Evolutionary conservation across 2,329 filamentous ascomycete species (phyloP).

Genomic region (Ophiostoma perfectum): DNA sequence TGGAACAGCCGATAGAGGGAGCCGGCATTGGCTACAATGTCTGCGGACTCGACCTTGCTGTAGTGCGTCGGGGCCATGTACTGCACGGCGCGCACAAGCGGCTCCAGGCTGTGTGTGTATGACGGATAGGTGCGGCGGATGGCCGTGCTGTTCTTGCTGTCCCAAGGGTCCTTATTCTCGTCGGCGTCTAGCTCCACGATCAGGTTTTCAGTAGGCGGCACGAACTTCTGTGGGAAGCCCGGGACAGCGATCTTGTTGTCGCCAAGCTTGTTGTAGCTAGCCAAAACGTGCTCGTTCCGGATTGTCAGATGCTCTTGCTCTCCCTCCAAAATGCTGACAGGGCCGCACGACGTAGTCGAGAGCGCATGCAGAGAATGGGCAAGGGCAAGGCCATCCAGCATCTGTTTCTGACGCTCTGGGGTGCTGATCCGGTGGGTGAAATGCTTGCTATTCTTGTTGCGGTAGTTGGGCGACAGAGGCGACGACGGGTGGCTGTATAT

Average conservation of each 20-base stretch:
- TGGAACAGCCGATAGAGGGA: constrained; percentile 27
- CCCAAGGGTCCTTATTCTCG: not conserved
- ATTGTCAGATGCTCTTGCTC: not conserved
- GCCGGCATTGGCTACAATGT: constrained; percentile 28
- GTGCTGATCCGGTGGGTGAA: not conserved
- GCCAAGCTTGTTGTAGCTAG: constrained; percentile 28
- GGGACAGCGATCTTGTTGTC: constrained; percentile 28
- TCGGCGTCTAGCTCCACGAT: not conserved
- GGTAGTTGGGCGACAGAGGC: not conserved
- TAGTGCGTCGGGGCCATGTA: constrained; percentile 19
- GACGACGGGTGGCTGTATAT: not conserved
- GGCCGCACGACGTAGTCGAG: not conserved
- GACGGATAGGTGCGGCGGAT: constrained; percentile 13
- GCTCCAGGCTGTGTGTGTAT: constrained; percentile 27
- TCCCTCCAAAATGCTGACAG: not conserved
- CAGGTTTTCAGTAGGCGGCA: constrained; percentile 16
- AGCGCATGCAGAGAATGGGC: not conserved
- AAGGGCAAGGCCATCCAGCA: not conserved
- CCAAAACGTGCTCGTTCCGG: constrained; percentile 19
- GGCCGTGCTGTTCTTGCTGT: not conserved
- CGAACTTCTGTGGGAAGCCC: constrained; percentile 26
- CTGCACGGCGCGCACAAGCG: constrained; percentile 26
- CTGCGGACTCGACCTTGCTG: constrained; percentile 17
- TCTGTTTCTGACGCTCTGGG: not conserved
- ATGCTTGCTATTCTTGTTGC: not conserved